Conservation (phyloP, 2,329 filamentous ascomycete genomes). For the Clarireedia sp. region DNA sequence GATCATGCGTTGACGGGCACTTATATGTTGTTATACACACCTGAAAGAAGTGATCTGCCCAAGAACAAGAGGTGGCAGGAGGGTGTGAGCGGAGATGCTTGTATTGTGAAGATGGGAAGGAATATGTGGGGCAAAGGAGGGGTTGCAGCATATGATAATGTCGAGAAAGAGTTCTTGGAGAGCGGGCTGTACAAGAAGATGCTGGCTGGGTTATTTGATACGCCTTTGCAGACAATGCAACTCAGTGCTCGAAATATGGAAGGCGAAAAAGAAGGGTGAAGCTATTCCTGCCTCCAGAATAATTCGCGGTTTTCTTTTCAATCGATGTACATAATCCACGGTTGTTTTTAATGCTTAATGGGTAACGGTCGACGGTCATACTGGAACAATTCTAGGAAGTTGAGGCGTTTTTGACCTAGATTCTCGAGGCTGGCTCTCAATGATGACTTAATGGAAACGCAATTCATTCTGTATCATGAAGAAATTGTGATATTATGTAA, state of each 20-base stretch:
- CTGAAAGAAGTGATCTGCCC: conserved; percentile 1
- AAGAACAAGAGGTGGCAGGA: conserved; percentile 4
- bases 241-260: not conserved
- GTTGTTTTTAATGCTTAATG: too few relatives aligned
- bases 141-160: conserved; percentile 2
- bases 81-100: conserved; percentile 7
- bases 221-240: not conserved
- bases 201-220: conserved; percentile 4
- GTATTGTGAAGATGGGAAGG: conserved; percentile 7
- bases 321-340: too few relatives aligned
- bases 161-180: conserved; percentile 7
- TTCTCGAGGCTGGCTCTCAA: too few relatives aligned
- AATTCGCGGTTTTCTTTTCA: too few relatives aligned
- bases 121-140: conserved; percentile 6
- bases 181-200: conserved; percentile 4
- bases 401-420: too few relatives aligned
- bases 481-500: not conserved
- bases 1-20: conserved; percentile 4
- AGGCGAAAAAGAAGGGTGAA: not conserved
- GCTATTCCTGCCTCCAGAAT: too few relatives aligned
- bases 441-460: too few relatives aligned
- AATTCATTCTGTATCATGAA: too few relatives aligned
- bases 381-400: too few relatives aligned
- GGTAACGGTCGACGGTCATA: too few relatives aligned
- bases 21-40: conserved; percentile 7